A percentile compares a stretch with the other conserved stretches of the same genome.
Evolutionary conservation across 1,139 yeast species (phyloP).

Genomic region (Kodamaea suecica): DNA sequence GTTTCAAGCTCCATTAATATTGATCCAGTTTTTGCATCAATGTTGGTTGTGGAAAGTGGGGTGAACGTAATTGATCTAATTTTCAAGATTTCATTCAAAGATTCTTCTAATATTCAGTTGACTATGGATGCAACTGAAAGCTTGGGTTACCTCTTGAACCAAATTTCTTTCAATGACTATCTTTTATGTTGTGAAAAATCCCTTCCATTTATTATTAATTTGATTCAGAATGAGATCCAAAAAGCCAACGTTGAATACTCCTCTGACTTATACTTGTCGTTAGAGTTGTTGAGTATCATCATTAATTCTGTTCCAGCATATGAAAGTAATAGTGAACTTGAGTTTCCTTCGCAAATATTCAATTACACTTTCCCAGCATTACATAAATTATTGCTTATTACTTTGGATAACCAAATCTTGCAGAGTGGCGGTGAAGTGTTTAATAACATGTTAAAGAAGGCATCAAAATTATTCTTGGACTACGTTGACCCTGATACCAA

Average conservation of each 20-base stretch:
- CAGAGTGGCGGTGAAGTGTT: conserved; percentile 79
- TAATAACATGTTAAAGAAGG: conserved; percentile 56
- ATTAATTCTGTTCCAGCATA: conserved; percentile 38
- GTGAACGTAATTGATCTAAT: conserved; percentile 48
- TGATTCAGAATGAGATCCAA: conserved; percentile 25
- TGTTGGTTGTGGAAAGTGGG: conserved; percentile 19
- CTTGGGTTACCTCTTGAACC: conserved; percentile 54
- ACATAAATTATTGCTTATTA: conserved; percentile 46
- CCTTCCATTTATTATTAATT: conserved; percentile 47
- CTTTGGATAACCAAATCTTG: conserved; percentile 75
- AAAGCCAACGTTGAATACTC: conserved; percentile 38
- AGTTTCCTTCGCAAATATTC: conserved; percentile 50
- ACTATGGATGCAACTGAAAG: conserved; percentile 61
- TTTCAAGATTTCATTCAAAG: conserved; percentile 64
- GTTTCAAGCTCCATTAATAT: conserved; percentile 53
- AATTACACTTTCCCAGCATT: conserved; percentile 50
- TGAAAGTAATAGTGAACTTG: conserved; percentile 27
- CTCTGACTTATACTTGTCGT: conserved; percentile 60
- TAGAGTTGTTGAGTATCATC: conserved; percentile 64
- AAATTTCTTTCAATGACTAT: conserved; percentile 46
- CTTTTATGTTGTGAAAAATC: conserved; percentile 48
- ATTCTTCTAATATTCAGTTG: conserved; percentile 71
- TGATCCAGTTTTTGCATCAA: conserved; percentile 33
- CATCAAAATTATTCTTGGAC: conserved; percentile 41
- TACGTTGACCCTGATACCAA: conserved; percentile 38